phyloP scores from a whole-genome alignment of 768 basidiomycete species.

The Kwoniella sp. region DNA sequence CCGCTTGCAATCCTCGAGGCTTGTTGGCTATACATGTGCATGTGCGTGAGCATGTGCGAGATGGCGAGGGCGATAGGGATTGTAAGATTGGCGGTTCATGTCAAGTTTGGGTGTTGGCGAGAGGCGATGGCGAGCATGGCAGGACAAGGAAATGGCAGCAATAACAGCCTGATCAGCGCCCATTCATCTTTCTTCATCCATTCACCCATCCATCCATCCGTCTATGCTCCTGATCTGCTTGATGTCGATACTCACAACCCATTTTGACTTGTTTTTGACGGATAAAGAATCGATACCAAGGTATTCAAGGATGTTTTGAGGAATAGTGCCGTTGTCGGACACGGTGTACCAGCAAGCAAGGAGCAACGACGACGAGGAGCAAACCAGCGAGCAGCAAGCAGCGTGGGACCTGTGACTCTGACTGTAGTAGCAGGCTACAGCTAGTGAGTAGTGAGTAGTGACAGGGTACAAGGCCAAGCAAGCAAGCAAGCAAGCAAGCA shows the following conservation, averaged over 20 bases:
- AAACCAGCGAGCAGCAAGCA: not conserved
- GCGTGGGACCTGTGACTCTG: not conserved
- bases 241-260: constrained; percentile 35
- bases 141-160: not conserved
- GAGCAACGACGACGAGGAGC: not conserved
- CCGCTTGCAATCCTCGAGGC: constrained; percentile 98
- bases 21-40: constrained; percentile 74
- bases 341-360: constrained; percentile 7
- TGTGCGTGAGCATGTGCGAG: not conserved
- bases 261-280: constrained; percentile 38
- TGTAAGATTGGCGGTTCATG: too few species aligned
- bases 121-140: constrained; percentile 3
- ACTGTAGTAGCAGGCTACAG: too few species aligned
- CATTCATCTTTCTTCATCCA: too few species aligned
- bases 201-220: too few species aligned
- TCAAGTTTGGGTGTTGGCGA: not conserved
- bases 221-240: not conserved
- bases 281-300: constrained; percentile 21
- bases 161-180: constrained; percentile 14
- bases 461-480: too few species aligned
- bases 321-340: not conserved
- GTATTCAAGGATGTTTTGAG: constrained; percentile 5
- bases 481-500: too few species aligned
- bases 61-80: not conserved
- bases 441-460: too few species aligned